Evolutionary conservation across 2,329 filamentous ascomycete species (phyloP), one percentile per base, ranked within the genome.

Genomic region (Blastomyces parvus): DNA sequence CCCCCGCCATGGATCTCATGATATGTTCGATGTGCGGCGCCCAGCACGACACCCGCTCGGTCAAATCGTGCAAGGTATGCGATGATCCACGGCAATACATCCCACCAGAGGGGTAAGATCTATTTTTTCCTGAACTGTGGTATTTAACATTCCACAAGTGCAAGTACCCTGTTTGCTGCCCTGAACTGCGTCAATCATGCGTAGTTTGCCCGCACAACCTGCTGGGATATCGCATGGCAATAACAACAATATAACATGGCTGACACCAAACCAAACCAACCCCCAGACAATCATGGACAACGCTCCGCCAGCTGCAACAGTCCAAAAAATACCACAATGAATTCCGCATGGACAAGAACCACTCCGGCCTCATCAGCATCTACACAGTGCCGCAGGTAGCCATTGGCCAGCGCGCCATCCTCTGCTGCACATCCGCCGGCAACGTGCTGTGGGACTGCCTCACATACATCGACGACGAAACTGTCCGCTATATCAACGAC

Each of bases 381-480:
- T 65, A 69, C 63, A 73, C 71, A 0, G 62, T 64, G 33, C 85
- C 84, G 38, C 80, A 86, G 72, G 77, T 91, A 65, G 89, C 80
- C 62, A 94, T 94, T 66, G 89, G 89, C 0, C 87, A 94, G 74
- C 82, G 90, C 40, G 86, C 86, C 25, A 81, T 91, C 57, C 78
- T 95, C 1, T 77, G 93, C 14, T 79, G 81, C 59, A 90, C 88
- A 0, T 78, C 83, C 0, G 64, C 74, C 0, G 89, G 89, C 0
- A 92, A 92, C 71, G 74, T 94, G 1, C 82, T 94, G 1, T 95
- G 90, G 90, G 90, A 94, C 74, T 86, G 88, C 66, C 79, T 94
- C 63, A 82, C 88, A 0, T 84, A 86, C 66, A 77, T 94, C 2
- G 88, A 92, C 71, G 75, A 81, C 1, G 80, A 81, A 3, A 92